phyloP scores from a whole-genome alignment of 2,329 filamentous ascomycete genomes.

The Metarhizium humberi region DNA sequence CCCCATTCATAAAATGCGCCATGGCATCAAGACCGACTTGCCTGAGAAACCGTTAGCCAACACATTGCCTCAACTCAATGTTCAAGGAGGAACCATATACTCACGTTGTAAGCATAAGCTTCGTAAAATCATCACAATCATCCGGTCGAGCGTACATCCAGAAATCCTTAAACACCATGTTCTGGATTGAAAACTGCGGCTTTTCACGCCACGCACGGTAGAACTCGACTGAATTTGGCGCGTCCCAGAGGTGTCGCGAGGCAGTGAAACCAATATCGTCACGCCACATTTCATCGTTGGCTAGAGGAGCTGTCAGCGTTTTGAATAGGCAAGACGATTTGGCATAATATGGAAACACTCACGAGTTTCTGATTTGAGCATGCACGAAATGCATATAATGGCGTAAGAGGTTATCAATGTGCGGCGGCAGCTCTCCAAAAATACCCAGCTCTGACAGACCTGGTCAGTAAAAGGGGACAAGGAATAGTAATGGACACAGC shows the following conservation, averaged over 20 bases:
- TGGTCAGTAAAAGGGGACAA: not conserved
- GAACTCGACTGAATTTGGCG: conserved; percentile 29
- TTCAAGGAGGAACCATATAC: conserved; percentile 9
- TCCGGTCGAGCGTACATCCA: conserved; percentile 26
- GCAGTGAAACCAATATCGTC: conserved; percentile 21
- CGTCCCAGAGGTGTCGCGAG: conserved; percentile 34
- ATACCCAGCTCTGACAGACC: conserved; percentile 26
- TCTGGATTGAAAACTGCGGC: conserved; percentile 25
- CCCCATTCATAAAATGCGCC: conserved; percentile 26
- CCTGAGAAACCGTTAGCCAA: conserved; percentile 9
- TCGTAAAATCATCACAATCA: conserved; percentile 31
- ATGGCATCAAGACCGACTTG: conserved; percentile 26
- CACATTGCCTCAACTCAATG: no score
- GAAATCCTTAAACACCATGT: conserved; percentile 25
- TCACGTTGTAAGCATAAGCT: conserved; percentile 27
- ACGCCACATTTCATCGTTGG: conserved; percentile 6
- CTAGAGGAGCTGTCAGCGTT: conserved; percentile 2
- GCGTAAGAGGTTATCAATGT: conserved; percentile 25
- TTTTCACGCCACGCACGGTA: conserved; percentile 34
- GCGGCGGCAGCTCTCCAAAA: conserved; percentile 31
- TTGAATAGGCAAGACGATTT: not conserved
- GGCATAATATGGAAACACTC: conserved; percentile 6
- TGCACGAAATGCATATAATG: conserved; percentile 22
- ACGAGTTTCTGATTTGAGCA: conserved; percentile 25
- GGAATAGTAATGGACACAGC: no score